Conservation (phyloP, 345 rosid genomes). For the Iberis pinnata region DNA sequence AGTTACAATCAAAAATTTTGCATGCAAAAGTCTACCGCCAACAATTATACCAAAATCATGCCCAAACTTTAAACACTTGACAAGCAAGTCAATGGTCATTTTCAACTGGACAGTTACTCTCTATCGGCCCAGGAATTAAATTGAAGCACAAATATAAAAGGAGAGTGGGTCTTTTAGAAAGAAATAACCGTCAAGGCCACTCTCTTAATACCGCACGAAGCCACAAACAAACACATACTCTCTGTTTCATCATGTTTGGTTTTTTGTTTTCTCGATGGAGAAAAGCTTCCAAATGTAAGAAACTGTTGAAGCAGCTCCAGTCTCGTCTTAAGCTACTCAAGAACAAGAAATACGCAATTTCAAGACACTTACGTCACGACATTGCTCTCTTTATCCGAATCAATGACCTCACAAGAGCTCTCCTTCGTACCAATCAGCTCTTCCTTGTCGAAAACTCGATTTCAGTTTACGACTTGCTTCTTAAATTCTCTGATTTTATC, state of each 20-base stretch:
- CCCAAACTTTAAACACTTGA: no score
- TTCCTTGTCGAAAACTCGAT: slow-evolving; percentile 43
- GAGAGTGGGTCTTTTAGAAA: no score
- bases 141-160: no score
- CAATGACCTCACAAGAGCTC: slow-evolving; percentile 45
- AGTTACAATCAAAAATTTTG: no score
- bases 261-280: slow-evolving; percentile 60
- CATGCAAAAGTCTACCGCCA: no score
- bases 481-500: slow-evolving; percentile 57
- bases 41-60: no score
- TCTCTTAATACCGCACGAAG: no score
- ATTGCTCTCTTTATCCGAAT: slow-evolving; percentile 54
- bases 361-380: slow-evolving; percentile 54
- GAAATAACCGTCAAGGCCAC: no score
- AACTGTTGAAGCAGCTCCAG: slow-evolving; percentile 46
- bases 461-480: slow-evolving; percentile 46
- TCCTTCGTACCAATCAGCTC: slow-evolving; percentile 54
- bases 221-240: no score
- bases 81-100: no score
- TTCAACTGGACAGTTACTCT: no score
- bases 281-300: slow-evolving; percentile 77
- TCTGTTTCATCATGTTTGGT: slow-evolving; percentile 69
- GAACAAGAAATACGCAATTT: slow-evolving; percentile 58
- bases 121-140: no score
- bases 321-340: slow-evolving; percentile 57